Evolutionary conservation across 306 rosid species (phyloP), one percentile per base, ranked within the genome.

Genomic region (Abrus precatorius): DNA sequence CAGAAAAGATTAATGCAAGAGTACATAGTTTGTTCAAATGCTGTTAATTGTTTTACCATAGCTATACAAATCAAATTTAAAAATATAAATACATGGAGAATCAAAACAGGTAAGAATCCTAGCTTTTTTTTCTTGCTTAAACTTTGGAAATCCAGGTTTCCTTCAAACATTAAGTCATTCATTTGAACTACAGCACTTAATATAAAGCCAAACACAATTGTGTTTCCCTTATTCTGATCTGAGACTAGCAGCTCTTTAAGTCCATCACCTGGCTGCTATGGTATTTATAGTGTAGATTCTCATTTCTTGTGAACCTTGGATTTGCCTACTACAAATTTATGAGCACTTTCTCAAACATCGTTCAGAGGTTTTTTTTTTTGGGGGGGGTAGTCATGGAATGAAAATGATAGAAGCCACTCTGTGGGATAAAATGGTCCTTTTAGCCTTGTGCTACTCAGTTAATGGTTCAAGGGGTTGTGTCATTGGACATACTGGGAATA

Each of bases 1-100:
- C 55, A 70, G 30, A 80, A 80, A 28, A 40, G 7, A 65, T 74
- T 43, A 60, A 69, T 4, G 27, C 44, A 54, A 44, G 20, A 53
- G 20, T 20, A 32, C n/a, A 73, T 54, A 52, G 55, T n/a, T 61
- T 43, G 40, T 41, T 40, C 29, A 71, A 49, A 12, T 27, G 20
- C 50, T 72, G 73, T 34, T 56, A 11, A 32, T 62, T 62, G 40
- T 40, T 72, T 40, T 27, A 34, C 20, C 74, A 77, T 38, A 47
- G 38, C 3, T 59, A 13, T 27, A 69, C 45, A 43, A 34, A 48
- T 38, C 38, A 29, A 50, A 76, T 13, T 20, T 30, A 12, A 29
- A 44, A 32, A 63, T 38, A 64, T 27, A 63, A 62, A 11, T 7
- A 76, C 38, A 36, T 5, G 41, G 53, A 69, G 41, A 32, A 57